Base-by-base conservation (phyloP, 2,329 filamentous ascomycete species). In the Aphanocladium album region DNA sequence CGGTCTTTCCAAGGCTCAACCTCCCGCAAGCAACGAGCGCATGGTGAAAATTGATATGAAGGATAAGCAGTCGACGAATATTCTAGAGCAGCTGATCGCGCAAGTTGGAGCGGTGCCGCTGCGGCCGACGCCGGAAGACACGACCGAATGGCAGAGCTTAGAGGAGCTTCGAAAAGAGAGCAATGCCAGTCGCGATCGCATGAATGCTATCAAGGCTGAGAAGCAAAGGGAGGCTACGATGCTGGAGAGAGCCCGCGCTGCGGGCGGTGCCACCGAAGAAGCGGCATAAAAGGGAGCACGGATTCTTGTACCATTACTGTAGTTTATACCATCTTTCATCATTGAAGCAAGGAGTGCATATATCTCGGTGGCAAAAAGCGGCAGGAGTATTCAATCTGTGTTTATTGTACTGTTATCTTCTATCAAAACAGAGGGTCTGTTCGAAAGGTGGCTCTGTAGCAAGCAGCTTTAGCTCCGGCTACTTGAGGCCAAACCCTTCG, bases 401-500 rank as follows among this genome's bases (percentile, higher is more conserved):
- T 41, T 43, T 43, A 27, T 49, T 39, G 21, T 27, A 21, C 27
- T 19, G 47, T 19, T 12, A 19, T 49, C 37, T 45, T 21, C 43
- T 39, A 21, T 39, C 21, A 14, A 47, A 19, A 30, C 23, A 27
- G 21, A 57, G 37, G 37, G 39, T 33, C 2, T 49, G 9, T 5
- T 39, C 30, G 19, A 45, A 49, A 21, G 16, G 9, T 9, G 9
- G 30, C 30, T 27, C 30, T 49, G 30, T 39, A 39, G 11, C 8
- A 27, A 39, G 9, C 14, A 16, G 9, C 16, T 39, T 17, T 12
- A 19, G 30, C 54, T 17, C 33, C n/a, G n/a, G n/a, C 21, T 60
- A 93, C 72, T 93, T 95, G 72, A 97, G 79, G 35, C 92, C 92
- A 80, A 97, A 97, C 2, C 93, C 93, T 72, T 96, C 91, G 69